These are phyloP conservation scores for Coemansia sp. DNA, from an alignment of 192 early-diverging fungal genomes.

Conservation along the genomic window DNA sequence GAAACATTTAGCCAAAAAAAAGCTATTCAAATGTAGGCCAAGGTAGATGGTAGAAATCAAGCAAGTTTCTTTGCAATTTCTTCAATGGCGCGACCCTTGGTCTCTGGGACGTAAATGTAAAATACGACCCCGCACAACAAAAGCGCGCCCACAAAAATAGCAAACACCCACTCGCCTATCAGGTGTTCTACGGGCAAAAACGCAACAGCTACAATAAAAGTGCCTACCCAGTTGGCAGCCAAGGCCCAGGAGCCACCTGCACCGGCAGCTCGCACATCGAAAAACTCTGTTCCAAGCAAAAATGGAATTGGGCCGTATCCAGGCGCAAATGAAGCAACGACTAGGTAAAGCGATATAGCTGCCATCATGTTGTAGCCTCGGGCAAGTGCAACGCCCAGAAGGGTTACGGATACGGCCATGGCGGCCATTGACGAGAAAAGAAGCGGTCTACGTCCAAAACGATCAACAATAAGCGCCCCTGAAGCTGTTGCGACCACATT, in stretches of 20 bases:
- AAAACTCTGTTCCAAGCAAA: conserved; percentile 50
- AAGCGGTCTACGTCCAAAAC: conserved; percentile 71
- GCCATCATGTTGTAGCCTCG: conserved; percentile 77
- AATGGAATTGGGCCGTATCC: conserved; percentile 53
- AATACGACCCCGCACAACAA: conserved; percentile 27
- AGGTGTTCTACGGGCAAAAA: conserved; percentile 42
- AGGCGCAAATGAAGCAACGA: conserved; percentile 52
- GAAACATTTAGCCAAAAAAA: background rate
- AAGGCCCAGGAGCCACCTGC: conserved; percentile 49
- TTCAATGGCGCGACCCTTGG: conserved; percentile 48
- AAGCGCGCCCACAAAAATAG: conserved; percentile 40
- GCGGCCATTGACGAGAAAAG: conserved; percentile 64
- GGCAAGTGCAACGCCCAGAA: conserved; percentile 63
- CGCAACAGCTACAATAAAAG: conserved; percentile 40
- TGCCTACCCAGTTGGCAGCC: conserved; percentile 50
- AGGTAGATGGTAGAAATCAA: background rate
- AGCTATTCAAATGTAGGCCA: background rate
- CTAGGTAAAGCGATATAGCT: conserved; percentile 58
- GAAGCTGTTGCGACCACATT: conserved; percentile 75
- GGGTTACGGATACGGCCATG: conserved; percentile 62
- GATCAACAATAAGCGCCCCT: conserved; percentile 73
- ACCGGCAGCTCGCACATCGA: conserved; percentile 38
- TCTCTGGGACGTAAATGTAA: conserved; percentile 45
- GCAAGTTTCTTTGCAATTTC: conserved; percentile 36
- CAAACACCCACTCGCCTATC: conserved; percentile 54